Conservation (phyloP, 2,329 filamentous ascomycete genomes). For the Botrytis elliptica region DNA sequence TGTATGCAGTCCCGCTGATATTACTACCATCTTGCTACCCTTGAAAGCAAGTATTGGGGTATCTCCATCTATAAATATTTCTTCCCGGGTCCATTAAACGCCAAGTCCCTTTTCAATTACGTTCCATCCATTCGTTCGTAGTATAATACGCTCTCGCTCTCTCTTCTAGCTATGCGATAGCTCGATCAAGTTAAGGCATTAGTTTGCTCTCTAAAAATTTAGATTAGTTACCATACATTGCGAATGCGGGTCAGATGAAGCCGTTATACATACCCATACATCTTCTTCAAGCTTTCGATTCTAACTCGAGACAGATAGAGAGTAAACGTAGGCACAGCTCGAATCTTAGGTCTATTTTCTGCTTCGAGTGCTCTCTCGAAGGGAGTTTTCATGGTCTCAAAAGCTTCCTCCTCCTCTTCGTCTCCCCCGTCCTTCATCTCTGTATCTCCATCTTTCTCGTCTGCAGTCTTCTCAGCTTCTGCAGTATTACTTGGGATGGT, state of each 20-base stretch:
- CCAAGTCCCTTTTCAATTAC: background rate
- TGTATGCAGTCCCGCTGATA: background rate
- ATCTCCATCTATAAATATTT: constrained; percentile 16
- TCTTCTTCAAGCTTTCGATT: constrained; percentile 55
- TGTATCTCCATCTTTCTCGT: constrained; percentile 34
- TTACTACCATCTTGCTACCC: background rate
- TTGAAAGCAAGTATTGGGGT: constrained; percentile 17
- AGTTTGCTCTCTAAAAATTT: constrained; percentile 38
- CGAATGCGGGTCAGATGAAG: background rate
- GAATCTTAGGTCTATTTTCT: constrained; percentile 46
- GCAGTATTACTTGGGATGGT: constrained; percentile 37
- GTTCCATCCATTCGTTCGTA: background rate
- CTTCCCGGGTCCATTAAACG: background rate
- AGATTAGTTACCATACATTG: background rate
- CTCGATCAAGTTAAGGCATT: constrained; percentile 28
- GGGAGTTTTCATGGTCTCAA: constrained; percentile 57
- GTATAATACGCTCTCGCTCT: background rate
- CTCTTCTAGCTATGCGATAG: background rate
- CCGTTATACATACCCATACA: constrained; percentile 34
- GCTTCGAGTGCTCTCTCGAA: constrained; percentile 53
- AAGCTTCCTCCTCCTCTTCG: constrained; percentile 42
- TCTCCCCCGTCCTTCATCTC: constrained; percentile 18
- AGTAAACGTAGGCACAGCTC: constrained; percentile 55
- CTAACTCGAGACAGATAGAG: constrained; percentile 56
- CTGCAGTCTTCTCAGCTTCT: constrained; percentile 41